Conservation (phyloP, 495 filamentous ascomycete genomes). For the Neohortaea acidophila region DNA sequence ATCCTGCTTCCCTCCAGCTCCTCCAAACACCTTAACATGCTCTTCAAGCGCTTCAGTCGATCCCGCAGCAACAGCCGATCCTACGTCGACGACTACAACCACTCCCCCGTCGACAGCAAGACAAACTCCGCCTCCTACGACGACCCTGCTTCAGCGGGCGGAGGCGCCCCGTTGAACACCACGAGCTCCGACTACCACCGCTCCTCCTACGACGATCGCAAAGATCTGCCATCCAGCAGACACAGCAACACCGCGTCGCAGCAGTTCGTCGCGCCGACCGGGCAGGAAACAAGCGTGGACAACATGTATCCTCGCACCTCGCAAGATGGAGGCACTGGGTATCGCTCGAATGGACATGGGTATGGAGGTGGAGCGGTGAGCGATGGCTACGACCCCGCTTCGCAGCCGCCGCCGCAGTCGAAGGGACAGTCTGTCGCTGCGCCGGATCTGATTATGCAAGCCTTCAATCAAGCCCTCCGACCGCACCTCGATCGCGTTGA, state of each 20-base stretch:
- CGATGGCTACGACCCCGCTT: constrained; percentile 15
- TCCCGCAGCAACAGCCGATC: constrained; percentile 16
- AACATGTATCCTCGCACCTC: constrained; percentile 17
- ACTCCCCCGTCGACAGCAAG: constrained; percentile 15
- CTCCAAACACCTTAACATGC: constrained; percentile 19
- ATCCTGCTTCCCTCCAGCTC: constrained; percentile 10
- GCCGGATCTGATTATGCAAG: constrained; percentile 33
- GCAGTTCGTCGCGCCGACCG: constrained; percentile 1
- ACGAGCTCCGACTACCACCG: not conserved
- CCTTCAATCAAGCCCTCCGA: constrained; percentile 35
- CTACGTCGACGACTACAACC: constrained; percentile 22
- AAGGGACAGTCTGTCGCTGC: constrained; percentile 20
- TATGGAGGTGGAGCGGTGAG: constrained; percentile 1
- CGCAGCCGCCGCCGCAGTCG: constrained; percentile 3
- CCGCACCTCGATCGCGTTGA: constrained; percentile 35
- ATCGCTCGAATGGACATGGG: constrained; percentile 10
- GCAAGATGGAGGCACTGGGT: too few species aligned
- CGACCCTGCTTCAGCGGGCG: constrained; percentile 11
- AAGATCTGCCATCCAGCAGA: constrained; percentile 5
- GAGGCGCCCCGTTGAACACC: constrained; percentile 2
- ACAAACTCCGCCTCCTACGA: constrained; percentile 13
- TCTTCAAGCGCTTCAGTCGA: constrained; percentile 25
- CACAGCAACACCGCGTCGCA: constrained; percentile 5
- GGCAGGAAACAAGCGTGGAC: constrained; percentile 4
- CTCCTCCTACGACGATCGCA: constrained; percentile 1